Evolutionary conservation across 345 rosid species (phyloP).

Genomic region (Rhodamnia argentea): DNA sequence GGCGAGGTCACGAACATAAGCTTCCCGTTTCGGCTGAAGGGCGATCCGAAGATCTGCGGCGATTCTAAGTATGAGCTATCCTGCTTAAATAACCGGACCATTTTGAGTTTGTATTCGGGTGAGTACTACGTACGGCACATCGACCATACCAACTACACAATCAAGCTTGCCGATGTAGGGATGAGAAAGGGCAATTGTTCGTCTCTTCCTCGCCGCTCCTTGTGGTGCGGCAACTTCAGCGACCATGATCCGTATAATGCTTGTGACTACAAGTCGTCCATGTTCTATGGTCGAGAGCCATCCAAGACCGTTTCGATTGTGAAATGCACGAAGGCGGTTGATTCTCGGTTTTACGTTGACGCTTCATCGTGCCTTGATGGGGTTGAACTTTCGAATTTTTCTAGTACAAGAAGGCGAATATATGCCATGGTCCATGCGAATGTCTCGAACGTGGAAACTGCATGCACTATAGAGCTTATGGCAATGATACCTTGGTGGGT

Average conservation of each 20-base stretch:
- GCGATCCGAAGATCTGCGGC: rapidly evolving
- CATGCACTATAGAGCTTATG: neutral
- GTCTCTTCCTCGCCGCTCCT: neutral
- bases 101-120: neutral
- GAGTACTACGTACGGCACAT: neutral
- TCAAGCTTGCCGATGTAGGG: neutral
- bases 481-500: neutral
- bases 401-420: neutral
- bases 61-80: neutral
- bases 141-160: neutral
- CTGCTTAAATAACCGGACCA: neutral
- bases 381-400: neutral
- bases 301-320: neutral
- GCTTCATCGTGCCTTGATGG: neutral
- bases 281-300: neutral
- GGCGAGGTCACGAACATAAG: neutral
- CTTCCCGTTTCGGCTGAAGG: rapidly evolving
- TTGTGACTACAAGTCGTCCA: rapidly evolving
- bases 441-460: neutral
- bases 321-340: neutral
- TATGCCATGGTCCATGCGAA: neutral
- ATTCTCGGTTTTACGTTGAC: rapidly evolving
- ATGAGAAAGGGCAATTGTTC: neutral
- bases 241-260: rapidly evolving
- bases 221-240: too few relatives aligned